Evolutionary conservation across 192 early-diverging fungal species (phyloP).

Genomic region (Umbelopsis vinacea): DNA sequence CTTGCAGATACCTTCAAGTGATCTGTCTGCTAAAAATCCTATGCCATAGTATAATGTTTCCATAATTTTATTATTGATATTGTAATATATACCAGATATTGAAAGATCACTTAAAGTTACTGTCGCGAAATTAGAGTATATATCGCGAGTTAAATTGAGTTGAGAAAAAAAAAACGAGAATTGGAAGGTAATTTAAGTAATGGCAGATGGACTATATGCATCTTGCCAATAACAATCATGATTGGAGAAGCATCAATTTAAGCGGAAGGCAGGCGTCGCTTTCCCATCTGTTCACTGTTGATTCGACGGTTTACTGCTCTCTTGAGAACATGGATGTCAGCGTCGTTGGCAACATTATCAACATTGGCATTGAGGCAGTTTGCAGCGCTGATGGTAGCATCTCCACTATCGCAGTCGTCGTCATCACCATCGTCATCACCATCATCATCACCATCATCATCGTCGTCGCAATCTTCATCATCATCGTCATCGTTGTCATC

Average conservation of each 20-base stretch:
- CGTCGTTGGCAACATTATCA: background rate
- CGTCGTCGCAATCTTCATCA: background rate
- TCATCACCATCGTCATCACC: background rate
- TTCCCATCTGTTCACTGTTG: background rate
- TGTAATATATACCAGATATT: conserved; percentile 2
- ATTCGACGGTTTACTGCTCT: background rate
- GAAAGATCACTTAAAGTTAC: conserved; percentile 2
- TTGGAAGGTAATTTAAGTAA: background rate
- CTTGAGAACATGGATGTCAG: background rate
- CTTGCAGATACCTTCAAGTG: background rate
- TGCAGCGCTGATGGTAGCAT: background rate
- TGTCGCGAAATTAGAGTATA: background rate
- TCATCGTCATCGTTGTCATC: background rate
- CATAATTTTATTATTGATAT: conserved; percentile 8
- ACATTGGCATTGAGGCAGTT: background rate
- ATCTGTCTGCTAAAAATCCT: background rate
- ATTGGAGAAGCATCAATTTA: background rate
- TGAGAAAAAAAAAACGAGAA: background rate
- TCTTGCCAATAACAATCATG: background rate
- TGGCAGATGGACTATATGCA: background rate
- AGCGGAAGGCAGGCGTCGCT: conserved; percentile 1
- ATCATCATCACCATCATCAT: background rate
- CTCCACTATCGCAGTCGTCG: background rate
- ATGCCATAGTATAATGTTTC: conserved; percentile 5
- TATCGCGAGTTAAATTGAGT: background rate